A percentile compares a stretch with the other conserved stretches of the same genome.
Evolutionary conservation across 1,284 basidiomycete species (phyloP).

Genomic region (Puccinia novopanici): DNA sequence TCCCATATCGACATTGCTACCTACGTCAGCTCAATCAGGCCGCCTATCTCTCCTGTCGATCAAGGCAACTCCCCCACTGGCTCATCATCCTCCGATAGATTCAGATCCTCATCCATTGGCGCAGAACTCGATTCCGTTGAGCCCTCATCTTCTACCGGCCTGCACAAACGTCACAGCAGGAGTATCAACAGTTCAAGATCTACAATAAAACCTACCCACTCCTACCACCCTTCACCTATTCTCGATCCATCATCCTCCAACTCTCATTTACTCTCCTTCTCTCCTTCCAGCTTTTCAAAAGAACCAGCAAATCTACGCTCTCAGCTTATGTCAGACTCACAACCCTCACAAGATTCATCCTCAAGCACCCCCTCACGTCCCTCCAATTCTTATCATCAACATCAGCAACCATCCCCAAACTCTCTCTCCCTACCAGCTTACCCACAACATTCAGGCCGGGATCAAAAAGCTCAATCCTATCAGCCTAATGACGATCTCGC

Average conservation of each 20-base stretch:
- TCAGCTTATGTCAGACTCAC: slow-evolving; percentile 2
- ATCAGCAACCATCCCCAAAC: background rate
- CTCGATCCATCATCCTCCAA: slow-evolving; percentile 15
- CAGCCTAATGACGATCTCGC: slow-evolving; percentile 28
- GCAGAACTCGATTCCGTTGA: background rate
- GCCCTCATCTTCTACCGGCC: slow-evolving; percentile 16
- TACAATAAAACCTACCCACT: background rate
- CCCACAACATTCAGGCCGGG: background rate
- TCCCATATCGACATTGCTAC: slow-evolving; percentile 6
- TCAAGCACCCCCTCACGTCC: background rate
- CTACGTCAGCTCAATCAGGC: slow-evolving; percentile 35
- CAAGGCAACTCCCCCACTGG: background rate
- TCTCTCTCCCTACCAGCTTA: background rate
- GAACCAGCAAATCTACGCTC: background rate
- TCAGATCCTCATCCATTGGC: slow-evolving; percentile 18
- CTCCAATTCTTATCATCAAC: background rate
- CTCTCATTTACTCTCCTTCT: background rate
- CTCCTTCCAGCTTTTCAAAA: background rate
- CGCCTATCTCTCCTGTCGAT: slow-evolving; percentile 23
- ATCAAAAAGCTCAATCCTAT: slow-evolving; percentile 15
- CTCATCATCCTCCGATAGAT: slow-evolving; percentile 15
- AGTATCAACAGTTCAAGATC: background rate
- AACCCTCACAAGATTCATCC: slow-evolving; percentile 9
- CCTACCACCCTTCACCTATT: background rate
- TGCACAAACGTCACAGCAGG: slow-evolving; percentile 31